Conservation (phyloP, 129 eudicot species). For the Flaveria sonorensis region DNA sequence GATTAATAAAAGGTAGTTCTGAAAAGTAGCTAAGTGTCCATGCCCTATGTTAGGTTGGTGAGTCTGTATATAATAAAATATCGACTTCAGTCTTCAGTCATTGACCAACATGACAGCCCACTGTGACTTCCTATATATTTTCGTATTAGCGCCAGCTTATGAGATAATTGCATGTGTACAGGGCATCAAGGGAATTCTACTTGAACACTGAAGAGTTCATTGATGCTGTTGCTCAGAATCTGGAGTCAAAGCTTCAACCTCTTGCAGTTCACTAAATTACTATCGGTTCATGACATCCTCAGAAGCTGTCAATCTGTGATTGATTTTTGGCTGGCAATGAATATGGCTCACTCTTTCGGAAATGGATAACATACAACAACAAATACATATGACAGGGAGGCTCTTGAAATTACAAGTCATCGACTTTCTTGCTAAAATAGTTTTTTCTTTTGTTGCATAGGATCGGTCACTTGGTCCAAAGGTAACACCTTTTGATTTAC, state of each 20-base stretch:
- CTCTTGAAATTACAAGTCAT: not conserved
- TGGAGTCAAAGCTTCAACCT: conserved; percentile 58
- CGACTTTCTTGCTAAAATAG: conserved; percentile 14
- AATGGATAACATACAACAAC: conserved; percentile 9
- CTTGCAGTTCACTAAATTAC: conserved; percentile 15
- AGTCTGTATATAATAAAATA: not conserved
- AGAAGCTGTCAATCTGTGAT: not conserved
- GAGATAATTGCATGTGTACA: conserved; percentile 34
- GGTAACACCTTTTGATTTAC: not conserved
- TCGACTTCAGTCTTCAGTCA: not conserved
- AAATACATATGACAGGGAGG: not conserved
- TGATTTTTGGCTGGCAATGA: conserved; percentile 2
- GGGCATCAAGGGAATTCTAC: conserved; percentile 77
- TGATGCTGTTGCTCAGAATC: conserved; percentile 79
- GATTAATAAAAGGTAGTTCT: not conserved
- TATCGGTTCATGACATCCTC: not conserved
- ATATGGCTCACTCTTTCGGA: not conserved
- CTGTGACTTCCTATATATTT: conserved; percentile 21
- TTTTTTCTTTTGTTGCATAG: conserved; percentile 22
- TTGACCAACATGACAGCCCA: conserved; percentile 11
- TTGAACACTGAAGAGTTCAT: conserved; percentile 87
- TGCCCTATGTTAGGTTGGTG: not conserved
- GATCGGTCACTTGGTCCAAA: not conserved
- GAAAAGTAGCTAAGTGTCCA: not conserved
- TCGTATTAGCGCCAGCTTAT: not conserved